phyloP scores from a whole-genome alignment of 768 basidiomycete genomes.

The Trametes cubensis region DNA sequence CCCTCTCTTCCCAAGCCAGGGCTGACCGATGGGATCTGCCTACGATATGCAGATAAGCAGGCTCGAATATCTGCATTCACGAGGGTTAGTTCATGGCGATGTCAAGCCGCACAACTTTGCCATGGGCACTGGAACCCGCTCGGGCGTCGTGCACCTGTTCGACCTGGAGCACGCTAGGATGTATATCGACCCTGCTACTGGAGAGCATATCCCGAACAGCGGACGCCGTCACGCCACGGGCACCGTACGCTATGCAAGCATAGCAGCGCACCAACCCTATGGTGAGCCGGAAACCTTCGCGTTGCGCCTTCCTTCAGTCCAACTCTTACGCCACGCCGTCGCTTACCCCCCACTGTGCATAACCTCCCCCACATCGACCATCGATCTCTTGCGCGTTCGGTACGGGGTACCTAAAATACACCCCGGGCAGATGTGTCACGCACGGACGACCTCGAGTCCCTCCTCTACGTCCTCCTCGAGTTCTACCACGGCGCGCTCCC shows the following conservation, averaged over 20 bases:
- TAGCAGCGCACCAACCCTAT: slow-evolving; percentile 12
- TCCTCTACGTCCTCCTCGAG: no score
- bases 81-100: slow-evolving; percentile 27
- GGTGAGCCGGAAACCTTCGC: slow-evolving; percentile 6
- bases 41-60: slow-evolving; percentile 20
- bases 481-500: slow-evolving; percentile 30
- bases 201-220: slow-evolving; percentile 24
- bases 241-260: slow-evolving; percentile 23
- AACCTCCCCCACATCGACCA: no score
- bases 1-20: not conserved
- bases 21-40: not conserved
- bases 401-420: no score
- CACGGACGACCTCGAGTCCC: slow-evolving; percentile 33
- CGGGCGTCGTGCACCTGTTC: slow-evolving; percentile 22
- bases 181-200: slow-evolving; percentile 19
- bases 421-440: slow-evolving; percentile 24
- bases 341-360: no score
- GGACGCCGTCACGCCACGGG: slow-evolving; percentile 19
- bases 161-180: slow-evolving; percentile 28
- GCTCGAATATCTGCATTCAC: slow-evolving; percentile 26
- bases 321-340: no score
- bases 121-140: slow-evolving; percentile 14
- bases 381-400: no score
- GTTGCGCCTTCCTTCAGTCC: not conserved
- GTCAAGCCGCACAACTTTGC: slow-evolving; percentile 31